phyloP scores from a whole-genome alignment of 768 basidiomycete genomes.

The Suillus luteus region DNA sequence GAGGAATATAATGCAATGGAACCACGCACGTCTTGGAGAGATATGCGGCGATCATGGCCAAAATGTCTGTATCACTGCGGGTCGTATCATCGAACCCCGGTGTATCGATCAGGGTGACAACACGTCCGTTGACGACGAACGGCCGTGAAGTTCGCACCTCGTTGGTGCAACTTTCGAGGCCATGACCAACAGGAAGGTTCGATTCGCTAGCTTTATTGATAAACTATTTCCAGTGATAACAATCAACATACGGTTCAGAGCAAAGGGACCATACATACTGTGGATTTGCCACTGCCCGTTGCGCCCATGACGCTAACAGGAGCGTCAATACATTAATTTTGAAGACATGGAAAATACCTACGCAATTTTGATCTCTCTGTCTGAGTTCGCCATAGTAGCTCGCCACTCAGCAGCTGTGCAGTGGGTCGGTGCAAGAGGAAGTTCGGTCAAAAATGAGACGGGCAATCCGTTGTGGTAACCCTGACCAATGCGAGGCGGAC shows the following conservation, averaged over 20 bases:
- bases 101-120: conserved; percentile 50
- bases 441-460: background rate
- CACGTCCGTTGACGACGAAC: conserved; percentile 41
- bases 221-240: conserved; percentile 36
- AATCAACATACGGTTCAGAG: background rate
- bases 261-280: conserved; percentile 20
- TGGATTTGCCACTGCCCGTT: conserved; percentile 40
- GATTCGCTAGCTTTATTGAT: conserved; percentile 49
- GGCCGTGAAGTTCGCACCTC: conserved; percentile 40
- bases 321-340: background rate
- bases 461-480: background rate
- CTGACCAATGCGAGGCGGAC: background rate
- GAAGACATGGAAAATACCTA: conserved; percentile 17
- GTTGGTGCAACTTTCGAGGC: conserved; percentile 46
- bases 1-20: background rate
- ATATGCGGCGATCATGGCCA: conserved; percentile 45
- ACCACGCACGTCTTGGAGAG: conserved; percentile 14
- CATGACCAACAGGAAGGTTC: conserved; percentile 39
- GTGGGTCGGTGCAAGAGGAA: background rate
- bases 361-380: conserved; percentile 36
- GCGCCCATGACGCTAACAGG: conserved; percentile 34
- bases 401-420: background rate
- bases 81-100: conserved; percentile 55
- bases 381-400: conserved; percentile 25
- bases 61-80: conserved; percentile 43